phyloP scores from a whole-genome alignment of 306 rosid species.

The Cucurbita maxima region DNA sequence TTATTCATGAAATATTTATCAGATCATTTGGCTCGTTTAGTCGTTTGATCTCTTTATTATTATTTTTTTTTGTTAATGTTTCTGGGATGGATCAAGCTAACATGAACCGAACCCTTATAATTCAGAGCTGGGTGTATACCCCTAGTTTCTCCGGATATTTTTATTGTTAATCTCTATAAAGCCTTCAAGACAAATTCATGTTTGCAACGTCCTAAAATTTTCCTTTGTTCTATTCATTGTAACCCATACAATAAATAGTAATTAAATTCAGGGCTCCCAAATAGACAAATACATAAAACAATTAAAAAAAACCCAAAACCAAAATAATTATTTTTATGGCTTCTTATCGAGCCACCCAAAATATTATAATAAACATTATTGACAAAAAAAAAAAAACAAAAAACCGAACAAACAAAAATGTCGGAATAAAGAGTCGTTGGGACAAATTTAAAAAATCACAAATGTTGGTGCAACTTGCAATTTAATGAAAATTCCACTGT shows the following conservation, averaged over 20 bases:
- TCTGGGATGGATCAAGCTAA: too few species aligned
- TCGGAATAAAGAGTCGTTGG: background rate
- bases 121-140: too few species aligned
- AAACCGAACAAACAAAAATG: background rate
- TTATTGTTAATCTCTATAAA: too few species aligned
- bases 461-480: background rate
- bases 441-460: background rate
- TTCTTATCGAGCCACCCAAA: constrained; percentile 5
- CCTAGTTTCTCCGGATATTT: too few species aligned
- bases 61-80: too few species aligned
- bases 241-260: background rate
- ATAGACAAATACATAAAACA: background rate
- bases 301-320: background rate
- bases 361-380: background rate
- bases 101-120: too few species aligned
- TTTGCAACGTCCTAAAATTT: background rate
- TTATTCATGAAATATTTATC: too few species aligned
- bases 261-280: background rate
- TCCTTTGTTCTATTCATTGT: background rate
- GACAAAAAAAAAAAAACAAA: background rate
- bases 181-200: too few species aligned
- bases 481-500: background rate
- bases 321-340: background rate
- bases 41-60: too few species aligned
- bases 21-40: too few species aligned